These are phyloP conservation scores for Colletotrichum nymphaeae DNA, from an alignment of 2,329 filamentous ascomycete species.

Conservation along the genomic window DNA sequence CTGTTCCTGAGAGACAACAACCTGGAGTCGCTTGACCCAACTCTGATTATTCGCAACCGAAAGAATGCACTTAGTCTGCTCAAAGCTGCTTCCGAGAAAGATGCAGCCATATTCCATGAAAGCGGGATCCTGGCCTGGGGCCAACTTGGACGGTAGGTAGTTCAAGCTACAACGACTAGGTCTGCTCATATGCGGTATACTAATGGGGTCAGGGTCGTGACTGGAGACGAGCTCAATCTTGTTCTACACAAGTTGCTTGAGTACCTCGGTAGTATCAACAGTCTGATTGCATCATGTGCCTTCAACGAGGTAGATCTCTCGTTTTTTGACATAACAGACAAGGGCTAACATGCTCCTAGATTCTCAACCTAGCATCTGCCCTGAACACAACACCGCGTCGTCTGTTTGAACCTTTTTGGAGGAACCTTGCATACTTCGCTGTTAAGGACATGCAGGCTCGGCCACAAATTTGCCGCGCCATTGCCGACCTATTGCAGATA, in stretches of 20 bases:
- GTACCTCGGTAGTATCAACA: constrained; percentile 86
- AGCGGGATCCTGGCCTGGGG: constrained; percentile 88
- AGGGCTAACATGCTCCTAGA: constrained; percentile 40
- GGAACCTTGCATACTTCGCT: constrained; percentile 82
- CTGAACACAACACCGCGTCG: constrained; percentile 71
- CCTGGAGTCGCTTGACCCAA: constrained; percentile 46
- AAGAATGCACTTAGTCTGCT: constrained; percentile 77
- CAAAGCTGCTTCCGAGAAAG: constrained; percentile 77
- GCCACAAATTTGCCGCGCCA: constrained; percentile 83
- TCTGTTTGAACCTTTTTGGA: constrained; percentile 90
- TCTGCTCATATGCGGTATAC: neutral
- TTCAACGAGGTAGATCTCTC: constrained; percentile 76
- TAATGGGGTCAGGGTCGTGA: constrained; percentile 64
- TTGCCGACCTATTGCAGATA: constrained; percentile 85
- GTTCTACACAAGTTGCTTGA: constrained; percentile 86
- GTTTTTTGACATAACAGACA: neutral
- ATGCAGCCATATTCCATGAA: constrained; percentile 77
- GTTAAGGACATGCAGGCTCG: constrained; percentile 84
- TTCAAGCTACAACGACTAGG: neutral
- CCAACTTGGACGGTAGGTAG: constrained; percentile 77
- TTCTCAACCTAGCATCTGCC: constrained; percentile 77
- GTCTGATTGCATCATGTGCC: constrained; percentile 81
- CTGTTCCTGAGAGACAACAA: constrained; percentile 67
- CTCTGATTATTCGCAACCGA: constrained; percentile 71
- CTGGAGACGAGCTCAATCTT: constrained; percentile 87